Base-by-base conservation (phyloP, 2,329 filamentous ascomycete genomes). In the Aspergillus ibericus region DNA sequence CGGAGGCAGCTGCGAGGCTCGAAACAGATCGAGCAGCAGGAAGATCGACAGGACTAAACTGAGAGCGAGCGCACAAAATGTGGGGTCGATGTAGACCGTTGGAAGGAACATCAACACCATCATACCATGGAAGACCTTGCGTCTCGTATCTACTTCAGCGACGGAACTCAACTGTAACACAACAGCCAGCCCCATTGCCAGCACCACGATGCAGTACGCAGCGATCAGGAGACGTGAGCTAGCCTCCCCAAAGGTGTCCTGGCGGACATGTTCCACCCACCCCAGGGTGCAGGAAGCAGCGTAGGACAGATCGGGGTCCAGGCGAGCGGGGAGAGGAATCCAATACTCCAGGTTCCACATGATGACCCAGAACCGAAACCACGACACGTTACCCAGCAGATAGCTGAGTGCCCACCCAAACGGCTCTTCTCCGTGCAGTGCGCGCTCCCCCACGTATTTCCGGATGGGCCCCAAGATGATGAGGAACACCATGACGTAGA, bases 91-190 rank as follows among this genome's bases (percentile, higher is more conserved):
- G 71, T 87, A 97, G 2, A 89, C 90, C 1, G 91, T 87, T 0
- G 95, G 93, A 1, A 98, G 82, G 56, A 99, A 88, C 91, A 99
- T 97, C 56, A 87, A 87, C 7, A 98, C 93, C 90, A 98, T 98
- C 83, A 93, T 96, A 66, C 96, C 96, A 75, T 99, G 95, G 74
- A 99, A 99, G 22, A 98, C 91, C 75, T 99, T 99, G 52, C 95
- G 87, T 51, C 95, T 86, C 1, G 95, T 99, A 76, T 99, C 95
- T 48, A 99, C 93, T 76, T 97, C 93, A 65, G 90, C 93, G 51
- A 91, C 80, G 3, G 86, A 81, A 40, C 89, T 90, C 36, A 96
- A 83, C 42, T 83, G 85, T 53, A 95, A 85, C 7, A 97, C 91
- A 4, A 90, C 81, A 9, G 86, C 77, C 35, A 98, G 82, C 0